Conservation (phyloP, 2,329 filamentous ascomycete species). For the Scedosporium aurantiacum region DNA sequence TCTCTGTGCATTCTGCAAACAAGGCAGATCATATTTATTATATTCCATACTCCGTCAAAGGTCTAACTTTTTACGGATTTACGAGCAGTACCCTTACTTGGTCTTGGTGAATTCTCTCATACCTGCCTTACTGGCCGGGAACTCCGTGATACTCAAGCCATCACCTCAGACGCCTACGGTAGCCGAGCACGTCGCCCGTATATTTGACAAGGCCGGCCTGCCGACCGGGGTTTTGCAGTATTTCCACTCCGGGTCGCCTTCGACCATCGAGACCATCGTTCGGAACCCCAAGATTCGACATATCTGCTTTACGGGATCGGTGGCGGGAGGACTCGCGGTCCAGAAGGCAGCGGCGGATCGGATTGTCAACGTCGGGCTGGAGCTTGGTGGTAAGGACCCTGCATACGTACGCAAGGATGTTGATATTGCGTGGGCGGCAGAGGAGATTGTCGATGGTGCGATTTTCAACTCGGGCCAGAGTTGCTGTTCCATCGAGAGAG, state of each 20-base stretch:
- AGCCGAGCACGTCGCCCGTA: constrained; percentile 67
- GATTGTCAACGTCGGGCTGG: constrained; percentile 75
- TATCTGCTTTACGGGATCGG: constrained; percentile 89
- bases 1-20: neutral
- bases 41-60: neutral
- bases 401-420: constrained; percentile 82
- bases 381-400: constrained; percentile 90
- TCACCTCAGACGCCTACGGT: constrained; percentile 91
- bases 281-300: constrained; percentile 65
- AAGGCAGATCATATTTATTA: neutral
- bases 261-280: constrained; percentile 67
- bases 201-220: constrained; percentile 71
- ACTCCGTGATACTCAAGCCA: constrained; percentile 87
- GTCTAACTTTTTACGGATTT: constrained; percentile 3
- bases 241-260: constrained; percentile 77
- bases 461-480: constrained; percentile 98
- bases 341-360: constrained; percentile 77
- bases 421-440: constrained; percentile 80
- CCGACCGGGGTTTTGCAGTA: constrained; percentile 79
- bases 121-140: constrained; percentile 81
- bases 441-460: constrained; percentile 90
- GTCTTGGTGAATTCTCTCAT: constrained; percentile 88
- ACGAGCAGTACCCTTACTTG: constrained; percentile 74
- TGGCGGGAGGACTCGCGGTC: constrained; percentile 75
- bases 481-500: constrained; percentile 83